Evolutionary conservation across 208 protist genomes (phyloP).

Genomic region (Trypanosoma vivax): DNA sequence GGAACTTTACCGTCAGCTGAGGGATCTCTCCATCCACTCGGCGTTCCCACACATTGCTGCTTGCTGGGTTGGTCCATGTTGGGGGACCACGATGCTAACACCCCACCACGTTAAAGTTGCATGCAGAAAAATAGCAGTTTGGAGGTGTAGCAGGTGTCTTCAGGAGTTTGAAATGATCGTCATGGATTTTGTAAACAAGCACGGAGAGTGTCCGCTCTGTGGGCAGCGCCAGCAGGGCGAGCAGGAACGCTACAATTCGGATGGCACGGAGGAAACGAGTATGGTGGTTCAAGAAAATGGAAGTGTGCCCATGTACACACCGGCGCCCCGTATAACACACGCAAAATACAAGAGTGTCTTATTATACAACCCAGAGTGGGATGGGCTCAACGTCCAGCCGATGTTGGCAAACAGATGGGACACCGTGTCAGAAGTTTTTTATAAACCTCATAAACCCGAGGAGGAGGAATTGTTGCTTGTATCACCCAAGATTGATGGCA

Average conservation of each 20-base stretch:
- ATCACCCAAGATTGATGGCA: conserved; percentile 87
- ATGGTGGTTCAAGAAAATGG: conserved; percentile 12
- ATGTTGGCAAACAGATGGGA: conserved; percentile 88
- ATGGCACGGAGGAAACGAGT: conserved; percentile 11
- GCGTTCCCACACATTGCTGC: conserved; percentile 81
- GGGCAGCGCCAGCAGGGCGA: conserved; percentile 49
- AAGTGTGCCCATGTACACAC: conserved; percentile 31
- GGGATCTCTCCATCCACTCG: conserved; percentile 52
- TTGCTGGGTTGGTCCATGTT: conserved; percentile 83
- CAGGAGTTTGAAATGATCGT: conserved; percentile 80
- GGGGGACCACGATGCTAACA: conserved; percentile 82
- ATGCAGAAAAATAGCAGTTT: conserved; percentile 65
- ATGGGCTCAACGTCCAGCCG: conserved; percentile 72
- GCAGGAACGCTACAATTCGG: conserved; percentile 5
- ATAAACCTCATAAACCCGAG: conserved; percentile 21
- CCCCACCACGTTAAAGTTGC: conserved; percentile 61
- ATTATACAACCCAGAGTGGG: conserved; percentile 77
- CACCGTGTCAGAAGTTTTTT: conserved; percentile 40
- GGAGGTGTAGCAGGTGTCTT: conserved; percentile 74
- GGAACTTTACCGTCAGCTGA: conserved; percentile 48
- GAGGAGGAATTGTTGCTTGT: conserved; percentile 45
- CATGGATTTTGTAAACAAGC: conserved; percentile 55
- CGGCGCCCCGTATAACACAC: conserved; percentile 81
- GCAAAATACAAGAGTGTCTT: conserved; percentile 79
- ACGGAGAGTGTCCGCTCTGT: conserved; percentile 79